A percentile compares a stretch with the other conserved stretches of the same genome.
These are phyloP conservation scores for Nyssa sinensis DNA, from an alignment of 148 eudicot genomes.

Conservation along the genomic window DNA sequence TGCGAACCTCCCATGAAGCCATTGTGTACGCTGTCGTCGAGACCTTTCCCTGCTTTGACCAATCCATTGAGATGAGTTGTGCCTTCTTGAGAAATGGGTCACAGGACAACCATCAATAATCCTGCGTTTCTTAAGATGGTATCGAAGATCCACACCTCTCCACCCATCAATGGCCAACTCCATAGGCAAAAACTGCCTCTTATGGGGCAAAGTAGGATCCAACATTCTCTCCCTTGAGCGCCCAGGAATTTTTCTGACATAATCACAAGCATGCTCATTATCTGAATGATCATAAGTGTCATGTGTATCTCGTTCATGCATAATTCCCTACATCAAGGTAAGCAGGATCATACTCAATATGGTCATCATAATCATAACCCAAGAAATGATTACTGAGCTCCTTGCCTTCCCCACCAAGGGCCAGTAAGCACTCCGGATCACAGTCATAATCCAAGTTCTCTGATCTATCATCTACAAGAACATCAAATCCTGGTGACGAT, in stretches of 20 bases:
- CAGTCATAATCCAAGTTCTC: constrained; percentile 40
- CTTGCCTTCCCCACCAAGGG: constrained; percentile 34
- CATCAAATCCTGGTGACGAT: constrained; percentile 73
- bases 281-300: constrained; percentile 32
- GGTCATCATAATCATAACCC: constrained; percentile 35
- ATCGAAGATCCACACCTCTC: constrained; percentile 47
- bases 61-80: constrained; percentile 16
- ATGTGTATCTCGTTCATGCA: constrained; percentile 17
- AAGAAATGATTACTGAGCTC: constrained; percentile 32
- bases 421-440: constrained; percentile 33
- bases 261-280: constrained; percentile 18
- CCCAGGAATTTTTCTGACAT: constrained; percentile 17
- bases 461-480: constrained; percentile 53
- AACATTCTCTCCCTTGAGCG: constrained; percentile 22
- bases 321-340: constrained; percentile 18
- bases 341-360: constrained; percentile 24
- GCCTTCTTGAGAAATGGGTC: constrained; percentile 28
- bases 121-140: constrained; percentile 44
- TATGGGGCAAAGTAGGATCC: constrained; percentile 26
- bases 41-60: constrained; percentile 30
- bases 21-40: constrained; percentile 16
- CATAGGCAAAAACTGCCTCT: constrained; percentile 32
- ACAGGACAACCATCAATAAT: constrained; percentile 23
- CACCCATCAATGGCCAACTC: constrained; percentile 27
- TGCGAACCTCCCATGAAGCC: constrained; percentile 29